Evolutionary conservation across 352 stramenopile species (phyloP), one percentile per base, ranked within the genome.

Genomic region (Globisporangium alternatum): DNA sequence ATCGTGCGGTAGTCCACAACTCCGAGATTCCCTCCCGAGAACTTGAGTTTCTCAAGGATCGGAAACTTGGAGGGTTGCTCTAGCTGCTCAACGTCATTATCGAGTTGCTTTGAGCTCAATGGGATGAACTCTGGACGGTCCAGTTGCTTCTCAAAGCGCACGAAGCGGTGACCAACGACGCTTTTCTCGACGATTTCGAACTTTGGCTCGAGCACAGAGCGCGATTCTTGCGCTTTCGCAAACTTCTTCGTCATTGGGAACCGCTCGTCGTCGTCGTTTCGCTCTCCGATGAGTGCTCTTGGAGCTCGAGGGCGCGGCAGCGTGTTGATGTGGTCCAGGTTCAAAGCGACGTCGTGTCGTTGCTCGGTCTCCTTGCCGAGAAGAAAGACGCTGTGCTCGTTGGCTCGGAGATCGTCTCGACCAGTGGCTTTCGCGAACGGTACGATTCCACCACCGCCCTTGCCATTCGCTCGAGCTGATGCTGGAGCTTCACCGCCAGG

Each of bases 131-230:
- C 61, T 2, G 41, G 52, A 1, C 61, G 61, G 3, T 66, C 52
- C 28, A 62, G 1, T 17, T 70, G 65, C 49, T 30, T 63, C 22
- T 55, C 43, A 35, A 70, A 67, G 47, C 22, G 39, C 31, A 67
- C 58, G 31, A 54, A 67, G 19, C 65, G 65, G 22, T 70, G 65
- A 1, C 65, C 65, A 10, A 21, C 43, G 3, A 52, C 33, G 28
- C 49, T 60, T 13, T 25, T 49, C 12, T 70, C 51, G 12, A 70
- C 45, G 1, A 47, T 5, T 21, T 25, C 13, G 41, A 58, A 70
- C 43, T 63, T 66, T 45, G 59, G 65, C 25, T 56, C 61, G 30
- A 62, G 52, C 17, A 49, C 30, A 0, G 41, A 62, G 22, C 37
- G 61, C 5, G 15, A 17, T 10, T 53, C 39, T 3, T 43, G 52